Percentiles rank a stretch among this genome's conserved stretches.
Evolutionary conservation across 2,329 filamentous ascomycete species (phyloP).

Genomic region (Hypomyces perniciosus): DNA sequence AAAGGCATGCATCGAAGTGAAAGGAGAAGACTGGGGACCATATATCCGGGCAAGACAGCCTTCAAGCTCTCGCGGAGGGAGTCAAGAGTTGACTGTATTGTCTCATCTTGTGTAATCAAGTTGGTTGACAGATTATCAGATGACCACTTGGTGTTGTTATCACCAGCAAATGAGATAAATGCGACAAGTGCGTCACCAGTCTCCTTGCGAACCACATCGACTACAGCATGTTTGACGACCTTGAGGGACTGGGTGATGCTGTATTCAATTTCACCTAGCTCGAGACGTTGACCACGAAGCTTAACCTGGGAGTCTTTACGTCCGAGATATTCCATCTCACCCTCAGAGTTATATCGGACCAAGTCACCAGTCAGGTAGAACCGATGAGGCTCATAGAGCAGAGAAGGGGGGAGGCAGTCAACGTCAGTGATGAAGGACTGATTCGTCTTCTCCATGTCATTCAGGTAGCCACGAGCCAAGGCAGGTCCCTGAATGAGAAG

Average conservation of each 20-base stretch:
- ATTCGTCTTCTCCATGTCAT: slow-evolving; percentile 32
- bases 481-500: slow-evolving; percentile 35
- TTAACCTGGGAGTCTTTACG: slow-evolving; percentile 53
- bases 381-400: slow-evolving; percentile 6
- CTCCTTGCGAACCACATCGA: slow-evolving; percentile 3
- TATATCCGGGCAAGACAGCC: slow-evolving; percentile 13
- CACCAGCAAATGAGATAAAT: slow-evolving; percentile 1
- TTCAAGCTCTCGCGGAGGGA: slow-evolving; percentile 1
- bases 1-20: slow-evolving; percentile 15
- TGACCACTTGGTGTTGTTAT: not conserved
- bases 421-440: slow-evolving; percentile 42
- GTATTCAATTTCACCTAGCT: slow-evolving; percentile 28
- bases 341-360: slow-evolving; percentile 32
- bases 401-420: slow-evolving; percentile 1
- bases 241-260: slow-evolving; percentile 3
- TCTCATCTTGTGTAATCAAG: not conserved
- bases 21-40: slow-evolving; percentile 17
- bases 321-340: slow-evolving; percentile 37
- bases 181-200: slow-evolving; percentile 5
- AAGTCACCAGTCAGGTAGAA: slow-evolving; percentile 43
- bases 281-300: slow-evolving; percentile 48
- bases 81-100: not conserved
- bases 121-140: not conserved
- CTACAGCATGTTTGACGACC: not conserved
- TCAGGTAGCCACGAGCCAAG: slow-evolving; percentile 44